Evolutionary conservation across 1,284 basidiomycete genomes (phyloP).

Genomic region (Leccinum fuscescens): DNA sequence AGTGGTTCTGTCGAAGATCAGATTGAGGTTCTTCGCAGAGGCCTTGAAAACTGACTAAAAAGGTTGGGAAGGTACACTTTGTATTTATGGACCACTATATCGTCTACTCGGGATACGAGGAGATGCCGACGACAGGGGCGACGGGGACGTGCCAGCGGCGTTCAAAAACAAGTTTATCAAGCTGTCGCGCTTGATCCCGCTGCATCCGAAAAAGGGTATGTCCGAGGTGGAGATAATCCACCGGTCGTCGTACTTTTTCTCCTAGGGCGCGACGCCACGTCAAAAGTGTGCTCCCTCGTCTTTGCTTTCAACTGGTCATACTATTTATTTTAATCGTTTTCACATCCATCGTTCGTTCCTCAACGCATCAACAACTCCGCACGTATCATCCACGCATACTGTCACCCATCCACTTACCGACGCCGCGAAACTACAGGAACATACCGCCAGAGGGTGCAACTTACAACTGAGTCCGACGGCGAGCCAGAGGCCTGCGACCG

Average conservation of each 20-base stretch:
- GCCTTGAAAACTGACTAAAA: neutral
- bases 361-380: no score
- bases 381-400: no score
- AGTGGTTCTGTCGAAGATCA: no score
- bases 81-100: no score
- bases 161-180: conserved; percentile 68
- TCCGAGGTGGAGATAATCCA: conserved; percentile 82
- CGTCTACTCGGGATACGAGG: neutral
- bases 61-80: neutral
- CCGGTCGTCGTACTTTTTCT: conserved; percentile 89
- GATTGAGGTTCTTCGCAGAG: no score
- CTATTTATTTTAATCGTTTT: no score
- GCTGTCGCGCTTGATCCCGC: conserved; percentile 77
- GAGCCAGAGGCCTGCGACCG: no score
- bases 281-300: neutral
- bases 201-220: conserved; percentile 37
- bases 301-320: conserved; percentile 7
- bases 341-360: no score
- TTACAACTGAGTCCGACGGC: no score
- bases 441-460: no score
- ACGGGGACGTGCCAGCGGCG: conserved; percentile 29
- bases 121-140: conserved; percentile 14
- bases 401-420: no score
- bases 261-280: conserved; percentile 39
- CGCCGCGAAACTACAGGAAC: no score